Base-by-base conservation (phyloP, 1,139 yeast genomes). In the Debaryomycetaceae sp. region DNA sequence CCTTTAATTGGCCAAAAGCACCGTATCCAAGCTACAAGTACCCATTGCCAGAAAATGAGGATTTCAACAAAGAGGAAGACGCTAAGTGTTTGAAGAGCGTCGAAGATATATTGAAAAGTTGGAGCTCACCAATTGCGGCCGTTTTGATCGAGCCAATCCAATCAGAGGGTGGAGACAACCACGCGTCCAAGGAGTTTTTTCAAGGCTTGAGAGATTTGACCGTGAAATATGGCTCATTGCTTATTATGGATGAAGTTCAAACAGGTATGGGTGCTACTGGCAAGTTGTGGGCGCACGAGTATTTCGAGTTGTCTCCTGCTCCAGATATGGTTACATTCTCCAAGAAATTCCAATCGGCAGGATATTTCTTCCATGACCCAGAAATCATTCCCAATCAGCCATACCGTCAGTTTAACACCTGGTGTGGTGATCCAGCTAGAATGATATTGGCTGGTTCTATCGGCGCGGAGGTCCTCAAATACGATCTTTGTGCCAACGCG, bases 261-360 rank as follows among this genome's bases (percentile, higher is more conserved):
- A 87, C 95, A 45, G 95, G 95, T 61, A 87, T 86, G 47, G 95
- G 89, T 57, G 91, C 91, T 47, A 84, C 95, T 31, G 95, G 95
- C 57, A 75, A 75, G 53, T 72, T 86, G 75, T 86, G 95, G 95
- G 91, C 89, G 36, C 95, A 87, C 63, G 95, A 87, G 68, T 86
- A 84, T 69, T 87, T 86, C 74, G 72, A 84, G 60, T 71, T 87
- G 56, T 64, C 83, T 42, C 76, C 84, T 41, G 84, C 90, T 39
- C 88, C 95, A 39, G 95, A 86, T 64, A 76, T 86, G 66, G 91
- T 86, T 45, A 87, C 95, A 24, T 86, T 86, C 69, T 84, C 91
- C 54, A 86, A 86, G 76, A 86, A 86, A 72, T 84, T 85, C 72
- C 95, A 87, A 70, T 81, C 90, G 37, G 93, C 95, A 36, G 95